Percentiles rank a stretch among this genome's conserved stretches.
phyloP scores from a whole-genome alignment of 331 rosid species.

The Erythrophleum ivorense region DNA sequence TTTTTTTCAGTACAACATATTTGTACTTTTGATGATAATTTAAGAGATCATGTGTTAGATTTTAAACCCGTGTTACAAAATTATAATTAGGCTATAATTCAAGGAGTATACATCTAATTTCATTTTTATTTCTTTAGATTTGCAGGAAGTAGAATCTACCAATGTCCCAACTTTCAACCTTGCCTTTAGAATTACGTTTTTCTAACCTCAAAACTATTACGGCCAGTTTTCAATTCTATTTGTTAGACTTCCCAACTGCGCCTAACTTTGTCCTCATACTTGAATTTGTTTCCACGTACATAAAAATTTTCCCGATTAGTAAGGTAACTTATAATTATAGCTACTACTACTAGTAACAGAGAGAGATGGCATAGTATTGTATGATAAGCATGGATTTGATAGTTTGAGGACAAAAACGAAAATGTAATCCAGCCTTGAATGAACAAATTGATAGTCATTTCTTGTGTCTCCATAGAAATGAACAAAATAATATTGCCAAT shows the following conservation, averaged over 20 bases:
- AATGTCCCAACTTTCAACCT: background rate
- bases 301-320: background rate
- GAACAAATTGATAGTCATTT: background rate
- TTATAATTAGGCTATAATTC: background rate
- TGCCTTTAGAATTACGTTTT: background rate
- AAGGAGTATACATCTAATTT: background rate
- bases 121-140: background rate
- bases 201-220: background rate
- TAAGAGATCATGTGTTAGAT: background rate
- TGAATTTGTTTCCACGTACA: background rate
- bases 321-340: background rate
- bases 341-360: background rate
- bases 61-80: background rate
- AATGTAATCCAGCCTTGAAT: background rate
- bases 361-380: background rate
- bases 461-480: background rate
- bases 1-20: too few relatives aligned
- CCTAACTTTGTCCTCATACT: background rate
- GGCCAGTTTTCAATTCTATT: constrained; percentile 2
- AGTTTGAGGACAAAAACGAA: background rate
- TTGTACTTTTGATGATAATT: too few relatives aligned
- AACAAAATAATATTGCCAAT: constrained; percentile 6
- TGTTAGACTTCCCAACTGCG: background rate
- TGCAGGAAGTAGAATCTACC: background rate
- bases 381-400: constrained; percentile 10